Evolutionary conservation across 768 basidiomycete genomes (phyloP), one percentile per base, ranked within the genome.

Genomic region (Zangia roseola): DNA sequence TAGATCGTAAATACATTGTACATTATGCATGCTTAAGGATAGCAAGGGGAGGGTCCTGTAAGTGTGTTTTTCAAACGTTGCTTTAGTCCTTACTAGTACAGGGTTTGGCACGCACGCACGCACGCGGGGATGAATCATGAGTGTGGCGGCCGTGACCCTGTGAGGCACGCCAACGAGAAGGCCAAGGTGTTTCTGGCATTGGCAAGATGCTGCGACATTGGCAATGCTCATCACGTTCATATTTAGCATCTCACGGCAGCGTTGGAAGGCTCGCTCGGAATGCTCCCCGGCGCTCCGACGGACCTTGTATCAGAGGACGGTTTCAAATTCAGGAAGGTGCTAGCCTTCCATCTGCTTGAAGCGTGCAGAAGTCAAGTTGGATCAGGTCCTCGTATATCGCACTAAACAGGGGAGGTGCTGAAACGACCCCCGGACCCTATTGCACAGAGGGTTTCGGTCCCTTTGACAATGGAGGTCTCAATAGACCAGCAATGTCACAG

Each of bases 181-280:
- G n/a, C n/a, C n/a, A n/a, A n/a, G n/a, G n/a, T n/a, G n/a, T 28
- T 10, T 28, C 2, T 28, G 12, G 28, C 28, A 12, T 61, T 62
- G 60, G 50, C 51, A 56, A 59, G 59, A 55, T 58, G 59, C 24
- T n/a, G 36, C 21, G 26, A 38, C 28, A 20, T 13, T 38, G 10
- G 24, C 35, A 28, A 20, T 40, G 48, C 46, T 34, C 24, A 28
- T 9, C 13, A 7, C n/a, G 26, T 35, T 28, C 34, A n/a, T n/a
- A 10, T 13, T 28, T 36, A 12, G 39, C n/a, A 17, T 25, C 6
- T n/a, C n/a, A n/a, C n/a, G n/a, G n/a, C n/a, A n/a, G 3, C 13
- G 13, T 30, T 50, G 40, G 40, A 37, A 33, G 16, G 30, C 4
- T 48, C 10, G 53, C 53, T 41, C 55, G 54, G n/a, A n/a, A 53